A percentile compares a stretch with the other conserved stretches of the same genome.
These are phyloP conservation scores for Sporothrix inflata DNA, from an alignment of 2,329 filamentous ascomycete genomes.

Conservation along the genomic window DNA sequence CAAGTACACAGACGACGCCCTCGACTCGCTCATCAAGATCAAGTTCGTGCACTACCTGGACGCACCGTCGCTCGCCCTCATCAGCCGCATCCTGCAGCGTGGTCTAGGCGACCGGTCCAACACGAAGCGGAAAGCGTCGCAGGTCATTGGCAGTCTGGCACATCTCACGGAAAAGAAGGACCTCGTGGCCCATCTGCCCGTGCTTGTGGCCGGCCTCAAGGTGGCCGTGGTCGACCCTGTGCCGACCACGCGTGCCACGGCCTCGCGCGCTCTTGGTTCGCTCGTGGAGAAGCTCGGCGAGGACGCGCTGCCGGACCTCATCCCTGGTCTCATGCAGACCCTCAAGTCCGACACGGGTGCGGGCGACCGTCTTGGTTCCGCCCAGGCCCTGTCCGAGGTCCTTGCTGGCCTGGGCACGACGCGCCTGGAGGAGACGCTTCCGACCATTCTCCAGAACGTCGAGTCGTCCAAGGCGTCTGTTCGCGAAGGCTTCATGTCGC, in stretches of 20 bases:
- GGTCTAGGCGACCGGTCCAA: conserved; percentile 87
- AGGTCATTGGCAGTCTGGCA: conserved; percentile 96
- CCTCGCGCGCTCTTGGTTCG: conserved; percentile 92
- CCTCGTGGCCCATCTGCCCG: conserved; percentile 84
- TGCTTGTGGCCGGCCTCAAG: conserved; percentile 88
- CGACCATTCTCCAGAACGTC: conserved; percentile 95
- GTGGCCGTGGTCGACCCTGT: conserved; percentile 92
- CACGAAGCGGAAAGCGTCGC: conserved; percentile 93
- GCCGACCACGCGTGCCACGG: conserved; percentile 92
- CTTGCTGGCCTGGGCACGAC: conserved; percentile 91
- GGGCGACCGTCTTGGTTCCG: conserved; percentile 92
- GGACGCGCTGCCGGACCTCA: conserved; percentile 93
- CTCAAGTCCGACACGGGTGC: conserved; percentile 97
- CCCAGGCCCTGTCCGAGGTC: conserved; percentile 94
- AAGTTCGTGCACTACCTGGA: conserved; percentile 98
- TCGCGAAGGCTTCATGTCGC: conserved; percentile 97
- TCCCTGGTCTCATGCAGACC: conserved; percentile 95
- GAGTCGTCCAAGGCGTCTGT: conserved; percentile 87
- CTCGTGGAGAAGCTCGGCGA: conserved; percentile 98
- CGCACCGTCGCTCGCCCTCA: conserved; percentile 89
- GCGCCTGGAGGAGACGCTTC: conserved; percentile 91
- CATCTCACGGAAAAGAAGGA: conserved; percentile 97
- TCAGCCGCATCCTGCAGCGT: conserved; percentile 93
- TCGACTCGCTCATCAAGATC: conserved; percentile 96
- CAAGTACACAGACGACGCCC: conserved; percentile 91